Conservation (phyloP, 768 basidiomycete genomes). For the Imleria badia region DNA sequence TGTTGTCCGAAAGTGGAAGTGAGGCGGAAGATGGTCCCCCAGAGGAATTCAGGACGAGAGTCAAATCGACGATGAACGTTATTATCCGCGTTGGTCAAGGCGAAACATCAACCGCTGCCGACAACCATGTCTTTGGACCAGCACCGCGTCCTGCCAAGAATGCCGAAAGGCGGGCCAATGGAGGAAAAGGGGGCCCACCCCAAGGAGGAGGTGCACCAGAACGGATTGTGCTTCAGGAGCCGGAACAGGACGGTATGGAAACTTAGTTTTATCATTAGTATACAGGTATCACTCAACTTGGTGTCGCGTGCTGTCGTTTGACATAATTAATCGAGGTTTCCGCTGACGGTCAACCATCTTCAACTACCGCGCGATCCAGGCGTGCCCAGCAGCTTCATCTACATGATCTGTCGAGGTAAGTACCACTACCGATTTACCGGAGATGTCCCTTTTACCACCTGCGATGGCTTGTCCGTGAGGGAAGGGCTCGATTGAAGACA, state of each 20-base stretch:
- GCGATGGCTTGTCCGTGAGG: neutral
- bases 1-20: slow-evolving; percentile 41
- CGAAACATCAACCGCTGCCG: slow-evolving; percentile 34
- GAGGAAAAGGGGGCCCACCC: slow-evolving; percentile 5
- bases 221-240: slow-evolving; percentile 41
- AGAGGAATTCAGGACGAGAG: slow-evolving; percentile 57
- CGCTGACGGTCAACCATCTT: neutral
- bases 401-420: neutral
- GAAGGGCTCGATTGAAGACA: neutral
- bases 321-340: neutral
- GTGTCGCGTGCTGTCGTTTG: neutral
- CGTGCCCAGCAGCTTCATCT: neutral
- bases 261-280: slow-evolving; percentile 8
- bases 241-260: slow-evolving; percentile 45
- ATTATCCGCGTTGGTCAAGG: slow-evolving; percentile 64
- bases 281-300: neutral
- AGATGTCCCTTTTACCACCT: neutral
- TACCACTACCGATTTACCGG: neutral
- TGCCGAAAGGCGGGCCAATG: slow-evolving; percentile 5
- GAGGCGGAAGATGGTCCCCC: slow-evolving; percentile 63
- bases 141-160: slow-evolving; percentile 3
- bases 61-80: slow-evolving; percentile 67
- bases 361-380: neutral
- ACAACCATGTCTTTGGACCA: slow-evolving; percentile 1
- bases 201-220: slow-evolving; percentile 9